These are phyloP conservation scores for Cytospora chrysosperma DNA, from an alignment of 2,329 filamentous ascomycete genomes.

Conservation along the genomic window DNA sequence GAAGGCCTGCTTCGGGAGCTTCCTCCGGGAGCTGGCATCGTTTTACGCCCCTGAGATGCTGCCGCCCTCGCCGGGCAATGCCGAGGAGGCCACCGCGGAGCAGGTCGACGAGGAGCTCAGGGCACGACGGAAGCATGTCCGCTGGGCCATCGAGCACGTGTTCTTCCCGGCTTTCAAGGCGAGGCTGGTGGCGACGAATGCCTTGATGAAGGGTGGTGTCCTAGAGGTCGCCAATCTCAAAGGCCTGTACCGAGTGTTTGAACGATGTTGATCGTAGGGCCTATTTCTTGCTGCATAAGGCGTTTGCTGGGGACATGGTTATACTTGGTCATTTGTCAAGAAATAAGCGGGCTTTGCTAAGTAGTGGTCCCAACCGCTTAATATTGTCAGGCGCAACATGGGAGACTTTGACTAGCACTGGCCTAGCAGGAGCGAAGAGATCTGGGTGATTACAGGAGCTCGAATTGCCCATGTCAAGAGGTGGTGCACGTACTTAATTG, in stretches of 20 bases:
- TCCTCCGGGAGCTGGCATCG: constrained; percentile 80
- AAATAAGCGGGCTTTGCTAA: neutral
- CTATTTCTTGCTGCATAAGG: neutral
- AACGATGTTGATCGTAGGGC: constrained; percentile 66
- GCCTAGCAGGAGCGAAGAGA: neutral
- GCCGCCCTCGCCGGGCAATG: constrained; percentile 48
- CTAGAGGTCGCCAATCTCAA: constrained; percentile 90
- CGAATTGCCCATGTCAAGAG: neutral
- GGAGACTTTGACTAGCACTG: neutral
- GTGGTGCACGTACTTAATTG: neutral
- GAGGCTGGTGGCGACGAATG: constrained; percentile 76
- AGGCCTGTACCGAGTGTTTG: constrained; percentile 90
- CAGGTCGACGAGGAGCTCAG: constrained; percentile 52
- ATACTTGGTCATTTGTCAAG: neutral
- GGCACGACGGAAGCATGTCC: constrained; percentile 66
- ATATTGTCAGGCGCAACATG: neutral
- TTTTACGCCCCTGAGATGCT: constrained; percentile 90
- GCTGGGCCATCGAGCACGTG: constrained; percentile 74
- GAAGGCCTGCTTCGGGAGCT: constrained; percentile 78
- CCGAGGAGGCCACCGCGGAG: constrained; percentile 31
- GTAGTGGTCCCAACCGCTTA: neutral
- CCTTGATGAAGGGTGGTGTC: constrained; percentile 70
- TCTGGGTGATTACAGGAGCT: neutral
- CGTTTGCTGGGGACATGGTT: neutral
- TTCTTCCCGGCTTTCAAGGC: constrained; percentile 88